Base-by-base conservation (phyloP, 768 basidiomycete species). In the Kwoniella heveanensis region DNA sequence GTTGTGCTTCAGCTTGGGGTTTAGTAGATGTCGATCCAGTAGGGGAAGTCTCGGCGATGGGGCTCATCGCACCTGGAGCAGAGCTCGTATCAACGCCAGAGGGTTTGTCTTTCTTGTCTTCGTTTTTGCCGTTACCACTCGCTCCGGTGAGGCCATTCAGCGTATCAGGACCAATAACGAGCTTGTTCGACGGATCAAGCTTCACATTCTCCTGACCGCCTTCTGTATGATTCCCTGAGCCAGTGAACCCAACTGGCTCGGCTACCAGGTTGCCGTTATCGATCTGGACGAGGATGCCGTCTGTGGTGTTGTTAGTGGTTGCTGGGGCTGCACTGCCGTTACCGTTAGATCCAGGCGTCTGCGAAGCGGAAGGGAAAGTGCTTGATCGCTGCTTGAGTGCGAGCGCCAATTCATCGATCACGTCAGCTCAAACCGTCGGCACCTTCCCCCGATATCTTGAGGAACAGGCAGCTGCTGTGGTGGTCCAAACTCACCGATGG, bases 401-500 rank as follows among this genome's bases (percentile, higher is more conserved):
- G 39, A 44, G 39, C 17, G 10, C 39, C 39, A 7, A 3, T 9
- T 19, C 8, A 17, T 3, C 39, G 19, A 19, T 9, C 9, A 17
- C 6, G 6, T 44, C 39, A 44, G 39, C 39, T 44, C 10, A 44
- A 19, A 17, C 39, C 15, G 39, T 19, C n/a, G n/a, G n/a, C n/a
- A n/a, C n/a, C n/a, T n/a, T n/a, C n/a, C n/a, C n/a, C n/a, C n/a
- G n/a, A n/a, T n/a, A n/a, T n/a, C n/a, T n/a, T n/a, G n/a, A n/a
- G n/a, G n/a, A n/a, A n/a, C n/a, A n/a, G n/a, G n/a, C n/a, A n/a
- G n/a, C n/a, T n/a, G n/a, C n/a, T n/a, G n/a, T n/a, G n/a, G n/a
- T n/a, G n/a, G n/a, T n/a, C 36, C 25, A 27, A 24, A 60, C 61
- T 54, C 29, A 71, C 69, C 13, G 72, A 74, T 47, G 74, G 70